phyloP scores from a whole-genome alignment of 306 rosid genomes.

The Fragaria nilgerrensis region DNA sequence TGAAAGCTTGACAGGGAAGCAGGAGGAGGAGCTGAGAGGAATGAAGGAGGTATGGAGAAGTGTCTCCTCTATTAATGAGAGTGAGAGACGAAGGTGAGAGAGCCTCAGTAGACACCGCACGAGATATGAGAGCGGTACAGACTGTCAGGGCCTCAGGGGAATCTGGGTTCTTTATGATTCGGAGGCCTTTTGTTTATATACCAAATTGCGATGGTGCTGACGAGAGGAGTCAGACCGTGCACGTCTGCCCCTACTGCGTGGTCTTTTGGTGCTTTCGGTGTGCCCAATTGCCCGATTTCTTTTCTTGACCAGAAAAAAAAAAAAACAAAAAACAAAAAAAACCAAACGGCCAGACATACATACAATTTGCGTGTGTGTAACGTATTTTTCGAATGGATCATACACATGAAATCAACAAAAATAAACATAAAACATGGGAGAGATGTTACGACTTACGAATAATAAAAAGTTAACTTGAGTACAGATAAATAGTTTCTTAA shows the following conservation, averaged over 20 bases:
- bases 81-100: neutral
- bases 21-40: neutral
- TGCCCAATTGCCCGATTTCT: neutral
- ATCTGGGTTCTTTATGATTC: slow-evolving; percentile 21
- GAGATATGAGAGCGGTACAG: slow-evolving; percentile 31
- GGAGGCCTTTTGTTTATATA: neutral
- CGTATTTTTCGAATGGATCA: no score
- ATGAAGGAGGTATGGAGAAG: neutral
- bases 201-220: neutral
- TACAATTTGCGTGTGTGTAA: no score
- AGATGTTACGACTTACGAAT: no score
- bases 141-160: slow-evolving; percentile 42
- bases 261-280: neutral
- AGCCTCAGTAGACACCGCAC: slow-evolving; percentile 19
- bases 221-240: slow-evolving; percentile 19
- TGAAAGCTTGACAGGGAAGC: slow-evolving; percentile 13
- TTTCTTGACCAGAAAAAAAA: neutral
- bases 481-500: no score
- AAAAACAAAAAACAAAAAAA: no score
- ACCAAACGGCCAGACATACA: no score
- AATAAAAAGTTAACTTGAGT: no score
- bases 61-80: neutral
- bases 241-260: slow-evolving; percentile 5
- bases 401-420: no score
- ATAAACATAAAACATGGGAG: no score